A percentile compares a stretch with the other conserved stretches of the same genome.
phyloP scores from a whole-genome alignment of 352 stramenopile species.

The Phytophthora nicotianae region DNA sequence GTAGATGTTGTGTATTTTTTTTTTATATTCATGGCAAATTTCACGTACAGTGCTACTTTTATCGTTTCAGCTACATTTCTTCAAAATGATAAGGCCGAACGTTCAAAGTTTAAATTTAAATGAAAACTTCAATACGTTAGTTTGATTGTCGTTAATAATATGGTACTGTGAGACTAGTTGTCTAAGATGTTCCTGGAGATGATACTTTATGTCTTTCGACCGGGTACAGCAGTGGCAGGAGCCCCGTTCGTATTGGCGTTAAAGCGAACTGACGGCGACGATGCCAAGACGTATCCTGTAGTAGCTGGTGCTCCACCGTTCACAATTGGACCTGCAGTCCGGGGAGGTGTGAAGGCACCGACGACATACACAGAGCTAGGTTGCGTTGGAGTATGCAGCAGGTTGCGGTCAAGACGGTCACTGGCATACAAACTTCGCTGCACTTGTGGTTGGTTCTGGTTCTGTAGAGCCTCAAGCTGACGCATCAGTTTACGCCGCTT shows the following conservation, averaged over 20 bases:
- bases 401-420: slow-evolving; percentile 42
- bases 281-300: slow-evolving; percentile 31
- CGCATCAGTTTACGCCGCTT: slow-evolving; percentile 58
- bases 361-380: slow-evolving; percentile 36
- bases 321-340: slow-evolving; percentile 17
- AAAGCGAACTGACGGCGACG: slow-evolving; percentile 24
- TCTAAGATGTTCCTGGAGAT: slow-evolving; percentile 13
- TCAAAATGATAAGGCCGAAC: too few relatives aligned
- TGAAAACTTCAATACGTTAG: slow-evolving; percentile 23
- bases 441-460: slow-evolving; percentile 33
- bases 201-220: slow-evolving; percentile 24
- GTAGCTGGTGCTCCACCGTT: slow-evolving; percentile 20
- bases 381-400: slow-evolving; percentile 41
- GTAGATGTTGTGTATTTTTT: too few relatives aligned
- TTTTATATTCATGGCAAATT: too few relatives aligned
- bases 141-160: slow-evolving; percentile 32
- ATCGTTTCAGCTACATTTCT: too few relatives aligned
- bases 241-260: slow-evolving; percentile 29
- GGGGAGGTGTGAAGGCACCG: slow-evolving; percentile 26
- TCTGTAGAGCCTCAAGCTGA: slow-evolving; percentile 43
- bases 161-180: slow-evolving; percentile 17
- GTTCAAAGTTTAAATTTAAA: neutral
- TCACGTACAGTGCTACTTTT: too few relatives aligned
- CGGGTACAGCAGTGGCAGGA: slow-evolving; percentile 12
- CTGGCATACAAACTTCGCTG: slow-evolving; percentile 49